Base-by-base conservation (phyloP, 495 filamentous ascomycete genomes). In the Hypoxylon fragiforme region DNA sequence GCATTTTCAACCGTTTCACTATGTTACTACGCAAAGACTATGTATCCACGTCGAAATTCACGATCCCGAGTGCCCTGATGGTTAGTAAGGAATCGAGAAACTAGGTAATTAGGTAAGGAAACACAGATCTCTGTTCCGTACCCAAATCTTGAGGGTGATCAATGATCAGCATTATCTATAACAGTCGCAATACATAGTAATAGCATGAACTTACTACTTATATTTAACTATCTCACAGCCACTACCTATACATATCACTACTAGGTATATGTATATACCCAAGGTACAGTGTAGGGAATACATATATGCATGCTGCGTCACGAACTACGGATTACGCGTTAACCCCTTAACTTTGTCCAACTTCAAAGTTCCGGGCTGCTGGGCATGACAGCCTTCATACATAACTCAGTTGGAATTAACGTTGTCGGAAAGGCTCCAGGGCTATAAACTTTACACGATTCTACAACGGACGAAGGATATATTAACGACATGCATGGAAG, bases 71-170 rank as follows among this genome's bases (percentile, higher is more conserved):
- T 43, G 24, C 48, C 30, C 52, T 19, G 43, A 15, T 12, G 41
- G 48, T 49, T 56, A 53, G 43, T 53, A 39, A 22, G n/a, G n/a
- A 44, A 37, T 34, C 12, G 31, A 19, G 43, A 53, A 51, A 42
- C 42, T 26, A 61, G 42, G 51, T 61, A 56, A 49, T 20, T 57
- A n/a, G 14, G n/a, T 37, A 26, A 47, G 48, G 47, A 34, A 51
- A 22, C 37, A 54, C 26, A 57, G 48, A 62, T 62, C 52, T 54
- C 28, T 62, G 24, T 52, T 36, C n/a, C n/a, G n/a, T n/a, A n/a
- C n/a, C n/a, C n/a, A n/a, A n/a, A n/a, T n/a, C n/a, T n/a, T n/a
- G n/a, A n/a, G n/a, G n/a, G n/a, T n/a, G n/a, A n/a, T n/a, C n/a
- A n/a, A n/a, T n/a, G n/a, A n/a, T n/a, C n/a, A n/a, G n/a, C n/a